Conservation (phyloP, 2,329 filamentous ascomycete species). For the Neocatenulostroma microsporum region DNA sequence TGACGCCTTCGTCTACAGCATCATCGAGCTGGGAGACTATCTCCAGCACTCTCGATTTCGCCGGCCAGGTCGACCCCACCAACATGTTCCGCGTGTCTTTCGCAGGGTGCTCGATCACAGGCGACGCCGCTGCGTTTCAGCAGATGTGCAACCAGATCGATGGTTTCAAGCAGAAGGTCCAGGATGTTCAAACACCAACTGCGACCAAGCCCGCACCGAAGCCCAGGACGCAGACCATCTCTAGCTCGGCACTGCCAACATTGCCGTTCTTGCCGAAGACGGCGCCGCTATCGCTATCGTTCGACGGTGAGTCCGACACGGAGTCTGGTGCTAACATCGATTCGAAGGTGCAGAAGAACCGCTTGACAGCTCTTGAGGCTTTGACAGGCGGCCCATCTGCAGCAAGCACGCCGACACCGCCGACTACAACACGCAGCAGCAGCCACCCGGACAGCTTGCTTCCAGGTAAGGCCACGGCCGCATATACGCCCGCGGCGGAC, state of each 20-base stretch:
- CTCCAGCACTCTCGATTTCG: neutral
- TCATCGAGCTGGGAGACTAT: too few species aligned
- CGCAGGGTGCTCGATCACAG: neutral
- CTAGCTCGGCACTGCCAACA: too few species aligned
- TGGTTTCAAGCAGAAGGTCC: slow-evolving; percentile 1
- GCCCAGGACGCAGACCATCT: too few species aligned
- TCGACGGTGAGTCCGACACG: neutral
- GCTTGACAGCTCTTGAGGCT: neutral
- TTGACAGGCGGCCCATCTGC: neutral
- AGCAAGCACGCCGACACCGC: neutral
- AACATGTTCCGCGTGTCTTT: slow-evolving; percentile 1
- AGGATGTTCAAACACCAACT: too few species aligned
- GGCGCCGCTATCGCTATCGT: too few species aligned
- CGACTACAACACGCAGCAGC: neutral
- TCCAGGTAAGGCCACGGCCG: neutral
- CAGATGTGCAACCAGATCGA: slow-evolving; percentile 1
- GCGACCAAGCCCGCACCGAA: too few species aligned
- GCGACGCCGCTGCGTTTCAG: neutral
- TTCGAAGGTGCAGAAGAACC: neutral
- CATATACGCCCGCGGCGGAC: neutral
- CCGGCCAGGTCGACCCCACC: slow-evolving; percentile 1
- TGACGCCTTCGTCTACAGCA: too few species aligned
- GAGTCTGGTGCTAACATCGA: neutral
- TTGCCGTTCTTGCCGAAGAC: too few species aligned
- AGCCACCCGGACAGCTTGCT: neutral